phyloP scores from a whole-genome alignment of 768 basidiomycete genomes.

The Strobilomyces echinocephalus region DNA sequence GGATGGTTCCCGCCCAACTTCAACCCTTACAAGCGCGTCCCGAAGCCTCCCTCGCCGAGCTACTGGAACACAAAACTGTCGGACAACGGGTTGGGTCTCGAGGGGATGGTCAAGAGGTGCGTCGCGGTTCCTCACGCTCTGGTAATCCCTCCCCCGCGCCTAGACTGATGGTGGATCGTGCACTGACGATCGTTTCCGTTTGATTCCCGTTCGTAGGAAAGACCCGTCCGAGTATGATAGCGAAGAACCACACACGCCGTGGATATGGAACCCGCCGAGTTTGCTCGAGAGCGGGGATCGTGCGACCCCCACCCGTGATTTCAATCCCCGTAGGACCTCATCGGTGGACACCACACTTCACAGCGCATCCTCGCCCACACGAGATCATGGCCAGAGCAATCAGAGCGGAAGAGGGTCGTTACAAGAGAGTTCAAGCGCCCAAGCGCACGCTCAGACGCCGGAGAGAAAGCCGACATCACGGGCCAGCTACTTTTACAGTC shows the following conservation, averaged over 20 bases:
- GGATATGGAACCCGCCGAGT: constrained; percentile 65
- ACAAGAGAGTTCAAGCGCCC: constrained; percentile 12
- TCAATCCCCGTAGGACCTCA: constrained; percentile 18
- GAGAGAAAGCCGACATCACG: constrained; percentile 16
- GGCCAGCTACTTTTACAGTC: constrained; percentile 15
- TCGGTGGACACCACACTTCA: constrained; percentile 17
- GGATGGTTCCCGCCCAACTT: constrained; percentile 31
- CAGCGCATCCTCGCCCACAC: constrained; percentile 13
- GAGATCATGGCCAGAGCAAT: constrained; percentile 20
- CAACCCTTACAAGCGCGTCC: constrained; percentile 63
- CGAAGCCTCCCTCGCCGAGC: constrained; percentile 57
- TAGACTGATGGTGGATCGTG: not conserved
- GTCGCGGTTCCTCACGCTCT: constrained; percentile 21
- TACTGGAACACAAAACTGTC: constrained; percentile 57
- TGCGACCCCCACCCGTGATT: constrained; percentile 28
- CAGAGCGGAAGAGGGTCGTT: constrained; percentile 14
- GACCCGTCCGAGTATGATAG: constrained; percentile 33
- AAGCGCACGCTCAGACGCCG: constrained; percentile 19
- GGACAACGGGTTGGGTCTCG: constrained; percentile 62
- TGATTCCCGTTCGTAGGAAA: constrained; percentile 11
- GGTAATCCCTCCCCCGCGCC: not conserved
- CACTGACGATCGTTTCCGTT: constrained; percentile 6
- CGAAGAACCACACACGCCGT: constrained; percentile 53
- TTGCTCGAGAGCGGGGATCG: constrained; percentile 31
- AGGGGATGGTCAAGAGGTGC: constrained; percentile 58